Evolutionary conservation across 2,329 filamentous ascomycete genomes (phyloP).

Genomic region (Trichoderma atroviride): DNA sequence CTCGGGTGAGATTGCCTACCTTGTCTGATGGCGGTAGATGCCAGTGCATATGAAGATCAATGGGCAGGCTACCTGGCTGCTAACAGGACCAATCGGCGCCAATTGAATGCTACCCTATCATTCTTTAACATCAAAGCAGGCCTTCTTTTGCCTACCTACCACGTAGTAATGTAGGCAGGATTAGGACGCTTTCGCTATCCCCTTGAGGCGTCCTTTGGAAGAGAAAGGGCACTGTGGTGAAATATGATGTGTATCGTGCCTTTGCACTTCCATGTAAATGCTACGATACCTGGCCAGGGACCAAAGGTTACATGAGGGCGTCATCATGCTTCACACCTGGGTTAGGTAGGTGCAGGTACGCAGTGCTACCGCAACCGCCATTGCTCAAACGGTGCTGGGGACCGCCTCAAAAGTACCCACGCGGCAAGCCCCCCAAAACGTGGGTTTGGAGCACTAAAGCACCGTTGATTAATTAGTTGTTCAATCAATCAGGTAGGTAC

Average conservation of each 20-base stretch:
- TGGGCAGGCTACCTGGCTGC: not conserved
- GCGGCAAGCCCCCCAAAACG: not conserved
- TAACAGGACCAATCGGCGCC: not conserved
- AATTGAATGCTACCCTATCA: not conserved
- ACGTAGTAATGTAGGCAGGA: not conserved
- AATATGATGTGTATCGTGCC: not conserved
- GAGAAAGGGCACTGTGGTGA: not conserved
- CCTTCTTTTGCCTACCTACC: not conserved
- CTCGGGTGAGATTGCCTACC: not conserved
- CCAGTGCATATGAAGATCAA: not conserved
- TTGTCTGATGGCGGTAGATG: not conserved
- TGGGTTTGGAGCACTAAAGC: not conserved
- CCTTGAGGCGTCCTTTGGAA: not conserved
- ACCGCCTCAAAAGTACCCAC: constrained; percentile 13
- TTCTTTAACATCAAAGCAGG: not conserved
- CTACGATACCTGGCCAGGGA: not conserved
- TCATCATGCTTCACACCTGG: constrained; percentile 10
- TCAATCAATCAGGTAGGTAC: not conserved
- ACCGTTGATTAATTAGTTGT: not conserved
- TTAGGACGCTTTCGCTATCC: not conserved
- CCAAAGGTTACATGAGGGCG: constrained; percentile 5
- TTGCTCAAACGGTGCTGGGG: not conserved
- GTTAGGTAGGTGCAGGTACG: not conserved
- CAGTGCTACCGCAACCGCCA: not conserved
- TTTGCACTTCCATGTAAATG: not conserved